Conservation (phyloP, 176 grass and related monocot genomes). For the Pharus latifolius region DNA sequence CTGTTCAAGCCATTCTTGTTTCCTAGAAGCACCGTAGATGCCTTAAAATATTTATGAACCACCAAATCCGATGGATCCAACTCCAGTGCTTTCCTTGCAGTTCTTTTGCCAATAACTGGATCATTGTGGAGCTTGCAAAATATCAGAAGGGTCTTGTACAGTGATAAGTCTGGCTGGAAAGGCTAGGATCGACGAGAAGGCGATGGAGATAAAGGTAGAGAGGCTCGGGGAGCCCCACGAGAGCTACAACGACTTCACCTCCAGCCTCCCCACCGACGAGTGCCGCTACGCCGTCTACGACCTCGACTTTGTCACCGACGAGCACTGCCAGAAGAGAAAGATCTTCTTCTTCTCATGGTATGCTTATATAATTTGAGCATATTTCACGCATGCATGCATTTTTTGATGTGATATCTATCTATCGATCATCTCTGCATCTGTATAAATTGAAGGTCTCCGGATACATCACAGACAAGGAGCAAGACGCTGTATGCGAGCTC, state of each 20-base stretch:
- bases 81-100: conserved; percentile 20
- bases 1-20: conserved; percentile 15
- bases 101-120: neutral
- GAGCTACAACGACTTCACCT: conserved; percentile 61
- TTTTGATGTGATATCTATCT: too few species aligned
- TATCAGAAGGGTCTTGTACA: conserved; percentile 19
- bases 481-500: conserved; percentile 56
- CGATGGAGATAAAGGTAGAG: conserved; percentile 68
- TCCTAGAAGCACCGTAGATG: conserved; percentile 27
- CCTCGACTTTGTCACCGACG: conserved; percentile 65
- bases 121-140: conserved; percentile 26
- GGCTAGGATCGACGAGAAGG: conserved; percentile 55
- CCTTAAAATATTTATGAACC: conserved; percentile 23
- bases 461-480: conserved; percentile 40
- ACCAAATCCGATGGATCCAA: conserved; percentile 14
- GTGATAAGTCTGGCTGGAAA: conserved; percentile 12
- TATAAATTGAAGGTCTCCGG: conserved; percentile 22
- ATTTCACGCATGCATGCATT: neutral
- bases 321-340: conserved; percentile 99
- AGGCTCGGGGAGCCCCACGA: conserved; percentile 43
- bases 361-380: neutral
- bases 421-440: too few species aligned
- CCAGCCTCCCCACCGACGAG: conserved; percentile 49
- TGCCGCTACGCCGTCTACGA: conserved; percentile 86
- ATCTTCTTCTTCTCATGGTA: conserved; percentile 94